Evolutionary conservation across 225 moss, liverwort and hornwort species (phyloP).

Genomic region (Climacium dendroides): DNA sequence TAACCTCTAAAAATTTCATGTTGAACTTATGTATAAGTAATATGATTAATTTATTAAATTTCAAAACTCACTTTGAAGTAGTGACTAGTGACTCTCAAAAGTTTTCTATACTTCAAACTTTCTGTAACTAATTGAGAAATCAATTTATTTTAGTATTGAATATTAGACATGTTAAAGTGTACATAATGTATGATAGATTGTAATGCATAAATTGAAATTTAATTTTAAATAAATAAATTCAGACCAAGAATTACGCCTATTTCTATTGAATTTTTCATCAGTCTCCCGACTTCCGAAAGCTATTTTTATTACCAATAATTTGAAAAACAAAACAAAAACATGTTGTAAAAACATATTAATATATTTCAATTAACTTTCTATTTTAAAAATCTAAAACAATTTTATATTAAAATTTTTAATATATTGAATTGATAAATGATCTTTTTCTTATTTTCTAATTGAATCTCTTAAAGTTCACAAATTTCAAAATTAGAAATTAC

Average conservation of each 20-base stretch:
- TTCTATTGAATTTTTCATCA: too few species aligned
- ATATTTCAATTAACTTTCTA: neutral
- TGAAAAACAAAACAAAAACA: neutral
- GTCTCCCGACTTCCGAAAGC: neutral
- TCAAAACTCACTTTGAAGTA: neutral
- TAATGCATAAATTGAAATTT: neutral
- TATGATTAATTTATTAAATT: neutral
- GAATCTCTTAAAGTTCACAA: too few species aligned
- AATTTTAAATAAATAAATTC: neutral
- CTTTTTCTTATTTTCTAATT: neutral
- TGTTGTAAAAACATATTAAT: too few species aligned
- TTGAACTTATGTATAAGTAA: too few species aligned
- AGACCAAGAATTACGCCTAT: neutral
- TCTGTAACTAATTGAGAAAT: neutral
- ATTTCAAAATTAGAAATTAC: neutral
- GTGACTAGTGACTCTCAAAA: neutral
- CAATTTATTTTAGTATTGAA: neutral
- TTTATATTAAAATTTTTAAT: neutral
- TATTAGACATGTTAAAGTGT: neutral
- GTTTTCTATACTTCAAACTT: neutral
- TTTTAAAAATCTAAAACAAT: neutral
- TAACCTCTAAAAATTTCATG: too few species aligned
- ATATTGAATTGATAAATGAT: neutral
- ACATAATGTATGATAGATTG: too few species aligned
- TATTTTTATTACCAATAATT: neutral